Conservation (phyloP, 2,329 filamentous ascomycete species). For the Penicillium capsulatum region DNA sequence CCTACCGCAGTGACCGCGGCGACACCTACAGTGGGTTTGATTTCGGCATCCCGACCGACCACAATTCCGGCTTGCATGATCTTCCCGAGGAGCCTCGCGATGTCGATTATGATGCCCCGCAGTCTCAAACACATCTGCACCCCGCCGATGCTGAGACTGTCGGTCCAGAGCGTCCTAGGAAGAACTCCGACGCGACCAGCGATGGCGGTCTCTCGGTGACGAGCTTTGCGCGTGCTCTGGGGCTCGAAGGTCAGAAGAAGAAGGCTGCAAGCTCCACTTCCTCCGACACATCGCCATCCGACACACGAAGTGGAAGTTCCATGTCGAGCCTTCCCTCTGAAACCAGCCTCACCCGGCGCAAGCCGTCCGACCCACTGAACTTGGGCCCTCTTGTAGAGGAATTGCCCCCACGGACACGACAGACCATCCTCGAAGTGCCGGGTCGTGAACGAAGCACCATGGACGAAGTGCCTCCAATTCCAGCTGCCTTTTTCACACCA, state of each 20-base stretch:
- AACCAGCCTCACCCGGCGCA: conserved; percentile 26
- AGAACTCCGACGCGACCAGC: conserved; percentile 28
- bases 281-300: conserved; percentile 58
- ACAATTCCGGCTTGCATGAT: conserved; percentile 20
- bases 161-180: conserved; percentile 15
- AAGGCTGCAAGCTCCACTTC: conserved; percentile 63
- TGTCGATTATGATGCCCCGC: conserved; percentile 21
- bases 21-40: conserved; percentile 30
- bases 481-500: conserved; percentile 31
- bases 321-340: conserved; percentile 55
- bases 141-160: conserved; percentile 16
- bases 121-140: conserved; percentile 18
- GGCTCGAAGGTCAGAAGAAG: conserved; percentile 59
- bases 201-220: conserved; percentile 35
- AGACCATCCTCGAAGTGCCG: conserved; percentile 26
- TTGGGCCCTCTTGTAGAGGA: conserved; percentile 56
- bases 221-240: conserved; percentile 38
- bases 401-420: conserved; percentile 38
- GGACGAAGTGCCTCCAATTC: conserved; percentile 31
- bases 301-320: conserved; percentile 59
- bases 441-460: conserved; percentile 33
- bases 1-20: conserved; percentile 18
- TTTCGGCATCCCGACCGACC: conserved; percentile 23
- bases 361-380: conserved; percentile 35
- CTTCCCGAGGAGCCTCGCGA: conserved; percentile 15